A percentile compares a stretch with the other conserved stretches of the same genome.
Evolutionary conservation across 179 eudicot genomes (phyloP).

Genomic region (Silene noctiflora): DNA sequence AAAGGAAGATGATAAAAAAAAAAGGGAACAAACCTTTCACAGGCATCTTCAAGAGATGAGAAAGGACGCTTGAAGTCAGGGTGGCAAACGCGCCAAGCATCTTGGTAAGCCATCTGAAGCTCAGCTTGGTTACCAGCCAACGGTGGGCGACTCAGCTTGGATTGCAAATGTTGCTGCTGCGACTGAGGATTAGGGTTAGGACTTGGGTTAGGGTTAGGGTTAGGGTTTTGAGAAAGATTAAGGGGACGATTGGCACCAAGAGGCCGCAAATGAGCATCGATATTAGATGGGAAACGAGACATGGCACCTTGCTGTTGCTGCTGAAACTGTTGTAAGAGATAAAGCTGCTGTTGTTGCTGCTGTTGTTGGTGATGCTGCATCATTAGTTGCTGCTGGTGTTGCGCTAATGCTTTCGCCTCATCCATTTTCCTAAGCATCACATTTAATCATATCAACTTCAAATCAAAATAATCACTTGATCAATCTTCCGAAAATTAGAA

Average conservation of each 20-base stretch:
- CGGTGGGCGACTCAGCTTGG: constrained; percentile 26
- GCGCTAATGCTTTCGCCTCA: constrained; percentile 38
- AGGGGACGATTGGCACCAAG: constrained; percentile 33
- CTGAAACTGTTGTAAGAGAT: constrained; percentile 14
- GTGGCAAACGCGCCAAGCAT: constrained; percentile 90
- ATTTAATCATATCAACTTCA: too few species aligned
- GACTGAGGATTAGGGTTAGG: constrained; percentile 33
- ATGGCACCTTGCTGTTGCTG: constrained; percentile 28
- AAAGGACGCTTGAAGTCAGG: constrained; percentile 83
- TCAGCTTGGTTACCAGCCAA: constrained; percentile 47
- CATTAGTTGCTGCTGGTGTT: constrained; percentile 38
- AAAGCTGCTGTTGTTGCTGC: neutral
- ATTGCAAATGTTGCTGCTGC: constrained; percentile 33
- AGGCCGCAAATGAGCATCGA: constrained; percentile 56
- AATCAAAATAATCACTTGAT: too few species aligned
- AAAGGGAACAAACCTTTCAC: constrained; percentile 57
- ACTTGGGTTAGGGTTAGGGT: constrained; percentile 32
- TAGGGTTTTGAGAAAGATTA: constrained; percentile 26
- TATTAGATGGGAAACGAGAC: constrained; percentile 62
- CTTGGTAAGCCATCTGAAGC: constrained; percentile 90
- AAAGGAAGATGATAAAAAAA: neutral
- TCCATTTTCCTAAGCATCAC: constrained; percentile 26
- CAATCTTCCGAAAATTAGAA: too few species aligned
- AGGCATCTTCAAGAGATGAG: constrained; percentile 86
- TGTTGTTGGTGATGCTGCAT: constrained; percentile 35